Conservation (phyloP, 1,284 basidiomycete genomes). For the Sanghuangporus sanghuang region DNA sequence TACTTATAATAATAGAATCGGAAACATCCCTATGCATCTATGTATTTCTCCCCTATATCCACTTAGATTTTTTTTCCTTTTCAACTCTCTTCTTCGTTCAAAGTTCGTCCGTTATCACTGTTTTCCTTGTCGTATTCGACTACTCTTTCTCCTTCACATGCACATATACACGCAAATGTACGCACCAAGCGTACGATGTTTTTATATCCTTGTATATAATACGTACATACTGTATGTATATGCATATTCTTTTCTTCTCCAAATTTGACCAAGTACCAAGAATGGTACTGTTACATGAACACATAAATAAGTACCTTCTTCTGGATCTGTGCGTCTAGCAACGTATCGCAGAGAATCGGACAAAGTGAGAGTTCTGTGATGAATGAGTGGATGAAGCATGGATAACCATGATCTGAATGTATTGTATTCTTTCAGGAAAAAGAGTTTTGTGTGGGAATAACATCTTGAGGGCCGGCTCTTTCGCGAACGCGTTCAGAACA, state of each 20-base stretch:
- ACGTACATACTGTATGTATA: too few relatives aligned
- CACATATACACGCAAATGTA: background rate
- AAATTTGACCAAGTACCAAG: too few relatives aligned
- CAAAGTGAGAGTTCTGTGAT: too few relatives aligned
- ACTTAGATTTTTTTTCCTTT: background rate
- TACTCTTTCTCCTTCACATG: background rate
- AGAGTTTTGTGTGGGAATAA: too few relatives aligned
- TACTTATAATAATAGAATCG: background rate
- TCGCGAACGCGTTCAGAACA: background rate
- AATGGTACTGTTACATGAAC: too few relatives aligned
- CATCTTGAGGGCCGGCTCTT: background rate
- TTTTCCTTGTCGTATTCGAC: background rate
- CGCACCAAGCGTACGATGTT: background rate
- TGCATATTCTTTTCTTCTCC: too few relatives aligned
- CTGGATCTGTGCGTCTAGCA: too few relatives aligned
- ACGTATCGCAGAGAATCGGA: too few relatives aligned
- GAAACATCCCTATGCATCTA: background rate
- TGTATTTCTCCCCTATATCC: background rate
- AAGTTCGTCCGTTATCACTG: background rate
- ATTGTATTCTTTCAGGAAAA: too few relatives aligned
- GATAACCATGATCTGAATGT: too few relatives aligned
- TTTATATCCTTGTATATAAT: background rate
- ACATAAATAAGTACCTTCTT: too few relatives aligned
- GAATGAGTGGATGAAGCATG: too few relatives aligned
- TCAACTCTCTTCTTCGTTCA: background rate